Percentiles rank a stretch among this genome's conserved stretches.
phyloP scores from a whole-genome alignment of 352 stramenopile genomes.

The Pythium sukuiense region DNA sequence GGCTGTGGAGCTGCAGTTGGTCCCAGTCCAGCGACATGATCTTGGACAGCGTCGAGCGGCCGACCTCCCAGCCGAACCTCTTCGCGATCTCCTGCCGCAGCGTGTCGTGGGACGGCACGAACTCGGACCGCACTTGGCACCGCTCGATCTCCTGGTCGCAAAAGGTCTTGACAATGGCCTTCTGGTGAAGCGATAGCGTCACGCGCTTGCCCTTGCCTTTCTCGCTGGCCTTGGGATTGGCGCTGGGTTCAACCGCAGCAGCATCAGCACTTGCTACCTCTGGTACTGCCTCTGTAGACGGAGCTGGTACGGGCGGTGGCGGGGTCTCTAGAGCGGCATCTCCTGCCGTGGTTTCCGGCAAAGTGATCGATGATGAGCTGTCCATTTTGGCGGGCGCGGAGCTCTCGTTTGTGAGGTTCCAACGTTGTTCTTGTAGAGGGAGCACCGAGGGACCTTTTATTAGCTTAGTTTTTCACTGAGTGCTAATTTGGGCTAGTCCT shows the following conservation, averaged over 20 bases:
- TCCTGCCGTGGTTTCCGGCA: not conserved
- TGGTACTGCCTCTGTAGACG: not conserved
- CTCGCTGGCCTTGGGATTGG: not conserved
- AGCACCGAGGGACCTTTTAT: not conserved
- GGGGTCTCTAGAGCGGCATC: not conserved
- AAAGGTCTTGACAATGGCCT: slow-evolving; percentile 73
- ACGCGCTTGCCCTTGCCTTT: slow-evolving; percentile 35
- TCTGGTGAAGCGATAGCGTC: slow-evolving; percentile 69
- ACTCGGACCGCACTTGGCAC: slow-evolving; percentile 52
- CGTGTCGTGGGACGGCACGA: slow-evolving; percentile 60
- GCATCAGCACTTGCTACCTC: not conserved
- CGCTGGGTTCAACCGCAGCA: not conserved
- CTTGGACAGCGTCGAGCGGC: slow-evolving; percentile 75
- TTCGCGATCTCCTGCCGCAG: slow-evolving; percentile 50
- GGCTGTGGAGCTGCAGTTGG: slow-evolving; percentile 39
- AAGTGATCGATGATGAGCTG: not conserved
- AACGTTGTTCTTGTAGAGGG: slow-evolving; percentile 31
- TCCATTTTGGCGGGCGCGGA: slow-evolving; percentile 9
- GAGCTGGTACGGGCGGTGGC: not conserved
- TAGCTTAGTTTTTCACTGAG: not conserved
- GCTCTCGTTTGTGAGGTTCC: not conserved
- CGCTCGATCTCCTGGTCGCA: slow-evolving; percentile 64
- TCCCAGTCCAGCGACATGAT: slow-evolving; percentile 73
- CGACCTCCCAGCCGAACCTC: slow-evolving; percentile 64
- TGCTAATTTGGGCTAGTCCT: not conserved